A percentile compares a stretch with the other conserved stretches of the same genome.
These are phyloP conservation scores for Rosa lucieae DNA, from an alignment of 306 rosid genomes.

Conservation along the genomic window DNA sequence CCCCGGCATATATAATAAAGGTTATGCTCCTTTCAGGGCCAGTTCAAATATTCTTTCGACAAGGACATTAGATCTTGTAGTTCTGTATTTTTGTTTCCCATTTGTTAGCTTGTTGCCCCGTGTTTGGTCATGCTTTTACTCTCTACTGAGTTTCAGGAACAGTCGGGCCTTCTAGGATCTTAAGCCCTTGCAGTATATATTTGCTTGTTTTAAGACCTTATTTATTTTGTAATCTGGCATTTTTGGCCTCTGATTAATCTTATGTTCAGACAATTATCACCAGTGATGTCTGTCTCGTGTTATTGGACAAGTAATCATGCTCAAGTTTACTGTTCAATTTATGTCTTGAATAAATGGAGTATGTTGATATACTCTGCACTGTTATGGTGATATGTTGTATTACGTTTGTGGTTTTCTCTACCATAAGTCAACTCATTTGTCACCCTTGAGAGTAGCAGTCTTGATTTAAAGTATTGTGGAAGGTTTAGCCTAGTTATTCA, in stretches of 20 bases:
- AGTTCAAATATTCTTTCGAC: conserved; percentile 37
- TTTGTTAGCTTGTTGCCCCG: conserved; percentile 25
- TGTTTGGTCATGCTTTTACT: conserved; percentile 24
- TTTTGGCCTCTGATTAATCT: not conserved
- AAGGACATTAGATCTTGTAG: conserved; percentile 48
- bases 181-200: conserved; percentile 26
- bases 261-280: not conserved
- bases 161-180: conserved; percentile 29
- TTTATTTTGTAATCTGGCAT: conserved; percentile 16
- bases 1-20: conserved; percentile 49
- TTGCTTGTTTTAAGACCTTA: conserved; percentile 9
- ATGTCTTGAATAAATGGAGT: not conserved
- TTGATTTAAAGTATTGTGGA: not conserved
- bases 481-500: not conserved
- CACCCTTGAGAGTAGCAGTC: not conserved
- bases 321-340: not conserved
- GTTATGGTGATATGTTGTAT: not conserved
- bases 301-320: not conserved
- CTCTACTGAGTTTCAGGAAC: not conserved
- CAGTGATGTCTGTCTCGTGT: not conserved
- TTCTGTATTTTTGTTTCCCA: conserved; percentile 32
- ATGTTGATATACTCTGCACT: not conserved
- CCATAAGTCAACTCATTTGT: not conserved
- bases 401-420: not conserved
- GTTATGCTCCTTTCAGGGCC: conserved; percentile 45